Conservation (phyloP, 352 stramenopile species). For the Pythium periplocum region DNA sequence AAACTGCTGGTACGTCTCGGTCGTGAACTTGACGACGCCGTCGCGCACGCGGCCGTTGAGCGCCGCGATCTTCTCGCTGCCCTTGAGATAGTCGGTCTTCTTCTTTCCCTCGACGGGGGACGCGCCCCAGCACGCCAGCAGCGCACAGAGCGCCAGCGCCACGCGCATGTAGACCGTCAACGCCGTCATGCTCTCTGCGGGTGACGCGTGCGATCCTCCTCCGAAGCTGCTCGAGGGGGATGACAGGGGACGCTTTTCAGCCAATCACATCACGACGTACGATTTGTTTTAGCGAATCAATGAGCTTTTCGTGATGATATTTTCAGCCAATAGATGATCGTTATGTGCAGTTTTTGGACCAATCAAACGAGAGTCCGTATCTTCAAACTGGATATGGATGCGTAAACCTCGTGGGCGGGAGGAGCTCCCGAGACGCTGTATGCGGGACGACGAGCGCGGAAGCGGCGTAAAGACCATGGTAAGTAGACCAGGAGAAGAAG, state of each 20-base stretch:
- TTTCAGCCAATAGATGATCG: slow-evolving; percentile 1
- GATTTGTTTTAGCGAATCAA: slow-evolving; percentile 4
- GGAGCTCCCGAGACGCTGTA: background rate
- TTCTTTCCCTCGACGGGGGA: slow-evolving; percentile 35
- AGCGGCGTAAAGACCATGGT: no score
- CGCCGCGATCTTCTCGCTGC: slow-evolving; percentile 60
- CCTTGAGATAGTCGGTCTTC: slow-evolving; percentile 25
- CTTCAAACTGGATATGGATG: slow-evolving; percentile 20
- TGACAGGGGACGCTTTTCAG: slow-evolving; percentile 5
- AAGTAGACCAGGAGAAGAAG: no score
- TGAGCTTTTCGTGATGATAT: background rate
- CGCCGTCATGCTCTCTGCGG: slow-evolving; percentile 3
- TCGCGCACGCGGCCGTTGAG: slow-evolving; percentile 44
- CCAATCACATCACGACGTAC: slow-evolving; percentile 8
- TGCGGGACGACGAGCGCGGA: slow-evolving; percentile 3
- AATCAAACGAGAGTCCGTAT: background rate
- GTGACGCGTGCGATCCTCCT: slow-evolving; percentile 16
- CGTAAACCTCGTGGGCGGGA: slow-evolving; percentile 14
- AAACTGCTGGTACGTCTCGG: slow-evolving; percentile 50
- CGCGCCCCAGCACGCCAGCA: slow-evolving; percentile 21
- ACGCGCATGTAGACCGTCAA: slow-evolving; percentile 16
- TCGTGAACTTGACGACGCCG: slow-evolving; percentile 54
- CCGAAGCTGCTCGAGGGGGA: no score
- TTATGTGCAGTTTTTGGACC: background rate
- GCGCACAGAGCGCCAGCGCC: slow-evolving; percentile 32